Evolutionary conservation across 139 green algal genomes (phyloP).

Genomic region (Picochlorum sp.): DNA sequence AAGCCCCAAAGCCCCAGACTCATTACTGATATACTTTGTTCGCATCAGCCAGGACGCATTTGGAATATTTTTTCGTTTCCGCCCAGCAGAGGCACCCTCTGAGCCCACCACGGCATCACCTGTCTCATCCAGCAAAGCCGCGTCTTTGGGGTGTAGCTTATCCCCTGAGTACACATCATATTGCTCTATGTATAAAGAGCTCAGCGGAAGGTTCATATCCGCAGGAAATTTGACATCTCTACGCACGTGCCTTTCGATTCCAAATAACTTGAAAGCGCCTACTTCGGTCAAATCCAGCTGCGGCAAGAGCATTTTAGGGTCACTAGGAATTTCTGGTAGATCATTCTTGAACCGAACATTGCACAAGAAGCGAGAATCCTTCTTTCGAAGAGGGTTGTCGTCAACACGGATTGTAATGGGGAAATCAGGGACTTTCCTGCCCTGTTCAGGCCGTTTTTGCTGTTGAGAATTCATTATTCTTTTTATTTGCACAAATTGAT

Average conservation of each 20-base stretch:
- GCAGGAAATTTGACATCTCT: conserved; percentile 45
- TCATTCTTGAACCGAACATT: conserved; percentile 57
- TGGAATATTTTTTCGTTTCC: neutral
- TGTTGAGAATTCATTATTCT: neutral
- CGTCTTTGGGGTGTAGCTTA: conserved; percentile 45
- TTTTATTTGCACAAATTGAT: too few species aligned
- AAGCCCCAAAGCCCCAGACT: conserved; percentile 2
- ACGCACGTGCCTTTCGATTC: conserved; percentile 42
- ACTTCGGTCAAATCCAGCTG: conserved; percentile 36
- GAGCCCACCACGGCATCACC: conserved; percentile 5
- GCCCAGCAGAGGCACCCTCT: neutral
- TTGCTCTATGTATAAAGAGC: conserved; percentile 46
- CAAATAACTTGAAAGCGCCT: conserved; percentile 46
- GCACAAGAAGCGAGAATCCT: conserved; percentile 51
- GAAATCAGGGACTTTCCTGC: conserved; percentile 14
- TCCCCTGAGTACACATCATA: conserved; percentile 31
- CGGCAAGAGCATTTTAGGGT: conserved; percentile 62
- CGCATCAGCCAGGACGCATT: conserved; percentile 57
- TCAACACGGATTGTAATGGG: conserved; percentile 5
- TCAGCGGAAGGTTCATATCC: conserved; percentile 50
- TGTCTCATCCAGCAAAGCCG: conserved; percentile 27
- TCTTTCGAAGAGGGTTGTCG: conserved; percentile 28
- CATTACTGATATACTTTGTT: conserved; percentile 55
- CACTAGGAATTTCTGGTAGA: conserved; percentile 59
- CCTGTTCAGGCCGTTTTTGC: neutral